Evolutionary conservation across 1,284 basidiomycete genomes (phyloP), one percentile per base, ranked within the genome.

Genomic region (Vanrija sp.): DNA sequence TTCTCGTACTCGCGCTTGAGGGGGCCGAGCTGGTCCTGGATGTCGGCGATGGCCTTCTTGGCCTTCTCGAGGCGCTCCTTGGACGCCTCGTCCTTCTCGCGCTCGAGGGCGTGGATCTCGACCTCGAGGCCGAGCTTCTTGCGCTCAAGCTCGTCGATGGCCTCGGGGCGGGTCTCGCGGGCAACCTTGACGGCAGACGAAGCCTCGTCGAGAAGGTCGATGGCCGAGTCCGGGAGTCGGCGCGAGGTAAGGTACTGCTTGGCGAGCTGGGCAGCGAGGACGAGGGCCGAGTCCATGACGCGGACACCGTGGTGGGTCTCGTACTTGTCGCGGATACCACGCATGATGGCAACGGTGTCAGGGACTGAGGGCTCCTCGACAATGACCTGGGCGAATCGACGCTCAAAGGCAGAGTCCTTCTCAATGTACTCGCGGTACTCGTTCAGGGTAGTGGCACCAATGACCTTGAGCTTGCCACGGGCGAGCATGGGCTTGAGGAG

Each of bases 361-460:
- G 87, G 77, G 1, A 98, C 94, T 6, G 81, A 80, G 0, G 95
- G 95, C 70, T 98, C 95, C 67, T 92, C 90, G 61, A 98, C 86
- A 41, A 95, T 75, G 47, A 98, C 94, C 73, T 95, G 91, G 12
- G 90, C 89, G 75, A 98, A 98, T 57, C 96, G 84, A 59, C 95
- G 85, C 71, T 98, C 95, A 54, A 98, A 82, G 2, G 95, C 95
- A 19, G 90, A 85, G 64, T 94, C 92, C 58, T 89, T 94, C 77
- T 98, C 95, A 71, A 98, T 94, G 75, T 94, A 91, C 74, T 95
- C 89, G 59, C 91, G 81, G 77, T 97, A 98, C 73, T 98, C 94
- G 54, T 86, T 84, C 6, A 95, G 81, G 0, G 94, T 97, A 1
- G 94, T 98, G 6, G 94, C 94, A 61, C 94, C 95, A 54, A 98